Conservation (phyloP, 768 basidiomycete species). For the Mycena rebaudengoi region DNA sequence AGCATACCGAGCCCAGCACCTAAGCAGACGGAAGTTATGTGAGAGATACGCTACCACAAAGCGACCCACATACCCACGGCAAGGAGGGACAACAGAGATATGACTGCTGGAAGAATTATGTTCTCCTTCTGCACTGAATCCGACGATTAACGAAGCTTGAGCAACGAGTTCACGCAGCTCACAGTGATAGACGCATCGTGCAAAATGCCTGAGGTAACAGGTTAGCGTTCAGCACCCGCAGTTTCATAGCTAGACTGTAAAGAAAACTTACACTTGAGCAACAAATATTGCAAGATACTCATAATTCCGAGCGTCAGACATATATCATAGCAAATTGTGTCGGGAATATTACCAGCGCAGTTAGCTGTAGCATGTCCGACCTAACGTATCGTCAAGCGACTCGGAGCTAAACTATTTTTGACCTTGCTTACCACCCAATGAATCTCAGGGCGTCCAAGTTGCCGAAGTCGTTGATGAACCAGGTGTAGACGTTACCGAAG, state of each 20-base stretch:
- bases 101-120: neutral
- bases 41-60: neutral
- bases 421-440: neutral
- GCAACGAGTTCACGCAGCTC: neutral
- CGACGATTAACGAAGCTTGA: neutral
- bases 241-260: neutral
- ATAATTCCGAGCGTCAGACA: neutral
- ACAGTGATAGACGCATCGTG: conserved; percentile 10
- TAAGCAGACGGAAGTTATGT: neutral
- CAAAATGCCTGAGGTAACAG: conserved; percentile 2
- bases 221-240: too few species aligned
- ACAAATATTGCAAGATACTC: conserved; percentile 11
- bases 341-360: neutral
- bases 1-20: neutral
- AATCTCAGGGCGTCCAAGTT: conserved; percentile 5
- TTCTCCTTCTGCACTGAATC: conserved; percentile 1
- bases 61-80: neutral
- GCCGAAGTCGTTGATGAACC: conserved; percentile 12
- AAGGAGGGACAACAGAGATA: neutral
- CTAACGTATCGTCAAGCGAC: neutral
- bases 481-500: conserved; percentile 7
- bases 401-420: neutral
- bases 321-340: neutral
- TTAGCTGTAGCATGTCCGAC: conserved; percentile 4
- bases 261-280: conserved; percentile 1